Percentiles rank a stretch among this genome's conserved stretches.
Conservation (phyloP, 1,139 yeast genomes). For the Geotrichum reessii region DNA sequence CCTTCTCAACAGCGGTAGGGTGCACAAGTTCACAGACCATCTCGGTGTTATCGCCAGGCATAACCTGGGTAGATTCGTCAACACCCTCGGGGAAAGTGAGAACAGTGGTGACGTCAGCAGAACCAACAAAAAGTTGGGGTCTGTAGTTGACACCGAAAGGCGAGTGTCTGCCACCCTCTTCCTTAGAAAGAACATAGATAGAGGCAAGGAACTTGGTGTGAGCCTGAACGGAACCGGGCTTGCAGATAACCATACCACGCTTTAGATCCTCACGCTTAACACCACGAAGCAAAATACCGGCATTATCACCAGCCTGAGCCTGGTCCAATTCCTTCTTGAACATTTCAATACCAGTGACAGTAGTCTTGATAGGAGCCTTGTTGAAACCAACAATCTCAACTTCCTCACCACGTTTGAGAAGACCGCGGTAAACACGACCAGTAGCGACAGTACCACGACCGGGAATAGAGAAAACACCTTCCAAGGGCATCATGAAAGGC, state of each 20-base stretch:
- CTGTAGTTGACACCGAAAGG: slow-evolving; percentile 96
- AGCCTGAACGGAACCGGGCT: slow-evolving; percentile 87
- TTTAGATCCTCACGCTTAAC: slow-evolving; percentile 93
- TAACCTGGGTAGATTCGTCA: slow-evolving; percentile 80
- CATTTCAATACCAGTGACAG: slow-evolving; percentile 98
- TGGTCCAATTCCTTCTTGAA: slow-evolving; percentile 96
- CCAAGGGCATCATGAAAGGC: slow-evolving; percentile 96
- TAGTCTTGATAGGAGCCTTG: slow-evolving; percentile 82
- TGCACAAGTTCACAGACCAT: slow-evolving; percentile 87
- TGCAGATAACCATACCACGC: slow-evolving; percentile 97
- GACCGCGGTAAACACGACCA: slow-evolving; percentile 98
- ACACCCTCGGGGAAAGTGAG: slow-evolving; percentile 88
- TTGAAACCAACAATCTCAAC: slow-evolving; percentile 92
- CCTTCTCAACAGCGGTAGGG: slow-evolving; percentile 92
- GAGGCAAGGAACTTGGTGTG: slow-evolving; percentile 94
- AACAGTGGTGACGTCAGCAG: slow-evolving; percentile 91
- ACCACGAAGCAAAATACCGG: slow-evolving; percentile 97
- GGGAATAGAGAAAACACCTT: slow-evolving; percentile 94
- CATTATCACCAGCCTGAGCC: slow-evolving; percentile 99
- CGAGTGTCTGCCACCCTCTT: slow-evolving; percentile 99
- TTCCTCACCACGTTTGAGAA: slow-evolving; percentile 96
- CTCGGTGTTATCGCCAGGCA: slow-evolving; percentile 98
- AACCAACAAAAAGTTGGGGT: slow-evolving; percentile 95
- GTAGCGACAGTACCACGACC: slow-evolving; percentile 99
- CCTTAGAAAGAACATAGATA: slow-evolving; percentile 84